Evolutionary conservation across 176 grass and related monocot genomes (phyloP).

Genomic region (Eleusine coracana): DNA sequence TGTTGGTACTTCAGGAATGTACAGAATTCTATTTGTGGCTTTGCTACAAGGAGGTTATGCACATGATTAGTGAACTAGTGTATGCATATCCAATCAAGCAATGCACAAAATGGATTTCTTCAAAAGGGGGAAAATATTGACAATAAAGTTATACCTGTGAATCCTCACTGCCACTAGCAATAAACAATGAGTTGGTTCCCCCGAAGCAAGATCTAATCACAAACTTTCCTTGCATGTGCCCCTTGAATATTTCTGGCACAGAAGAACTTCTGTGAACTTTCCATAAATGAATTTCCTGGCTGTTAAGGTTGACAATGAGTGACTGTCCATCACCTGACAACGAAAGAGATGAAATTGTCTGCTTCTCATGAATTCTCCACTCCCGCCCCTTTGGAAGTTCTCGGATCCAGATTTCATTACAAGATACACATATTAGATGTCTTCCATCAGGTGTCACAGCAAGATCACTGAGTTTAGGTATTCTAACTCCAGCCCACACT

Average conservation of each 20-base stretch:
- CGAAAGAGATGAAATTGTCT: constrained; percentile 73
- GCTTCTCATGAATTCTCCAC: constrained; percentile 70
- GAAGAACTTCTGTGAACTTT: constrained; percentile 53
- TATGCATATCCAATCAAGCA: not conserved
- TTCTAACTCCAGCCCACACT: constrained; percentile 89
- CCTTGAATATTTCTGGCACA: constrained; percentile 69
- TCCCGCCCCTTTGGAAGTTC: constrained; percentile 78
- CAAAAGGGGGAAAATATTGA: not conserved
- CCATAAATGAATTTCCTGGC: constrained; percentile 95
- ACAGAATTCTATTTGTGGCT: not conserved
- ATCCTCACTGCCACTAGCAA: constrained; percentile 96
- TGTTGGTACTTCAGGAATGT: not conserved
- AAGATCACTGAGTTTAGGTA: constrained; percentile 88
- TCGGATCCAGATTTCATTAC: constrained; percentile 70
- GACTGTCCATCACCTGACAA: constrained; percentile 79
- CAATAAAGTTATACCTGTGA: constrained; percentile 68
- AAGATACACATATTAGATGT: constrained; percentile 75
- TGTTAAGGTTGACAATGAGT: constrained; percentile 91
- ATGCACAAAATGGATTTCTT: not conserved
- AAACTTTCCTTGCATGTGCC: constrained; percentile 80
- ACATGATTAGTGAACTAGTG: not conserved
- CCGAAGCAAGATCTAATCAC: constrained; percentile 98
- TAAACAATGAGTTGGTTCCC: constrained; percentile 71
- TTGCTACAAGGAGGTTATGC: not conserved
- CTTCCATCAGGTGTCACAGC: constrained; percentile 76